Evolutionary conservation across 2,329 filamentous ascomycete species (phyloP).

Genomic region (Colletotrichum spinosum): DNA sequence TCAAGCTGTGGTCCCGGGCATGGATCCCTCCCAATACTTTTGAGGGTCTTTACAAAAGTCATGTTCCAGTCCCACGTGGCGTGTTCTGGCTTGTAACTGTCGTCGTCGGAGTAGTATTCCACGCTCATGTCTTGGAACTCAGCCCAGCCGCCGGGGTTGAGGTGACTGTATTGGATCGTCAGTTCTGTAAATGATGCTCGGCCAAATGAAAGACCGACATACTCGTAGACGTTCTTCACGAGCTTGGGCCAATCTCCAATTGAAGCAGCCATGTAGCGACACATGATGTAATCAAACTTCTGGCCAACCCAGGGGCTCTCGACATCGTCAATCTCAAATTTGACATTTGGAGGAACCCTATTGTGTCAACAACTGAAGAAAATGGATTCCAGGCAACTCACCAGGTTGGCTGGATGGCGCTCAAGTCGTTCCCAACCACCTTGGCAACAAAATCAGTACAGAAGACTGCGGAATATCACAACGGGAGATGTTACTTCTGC

Average conservation of each 20-base stretch:
- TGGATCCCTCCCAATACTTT: conserved; percentile 40
- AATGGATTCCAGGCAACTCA: not conserved
- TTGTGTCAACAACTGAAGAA: not conserved
- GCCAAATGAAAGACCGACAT: not conserved
- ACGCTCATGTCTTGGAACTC: conserved; percentile 46
- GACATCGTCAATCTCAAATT: conserved; percentile 52
- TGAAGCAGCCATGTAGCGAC: conserved; percentile 47
- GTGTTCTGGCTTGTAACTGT: conserved; percentile 40
- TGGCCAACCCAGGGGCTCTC: conserved; percentile 44
- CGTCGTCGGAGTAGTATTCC: conserved; percentile 44
- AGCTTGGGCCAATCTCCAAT: conserved; percentile 47
- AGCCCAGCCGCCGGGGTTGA: conserved; percentile 51
- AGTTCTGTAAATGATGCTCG: not conserved
- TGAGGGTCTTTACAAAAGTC: conserved; percentile 36
- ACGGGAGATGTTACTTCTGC: conserved; percentile 36
- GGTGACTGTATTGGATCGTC: conserved; percentile 41
- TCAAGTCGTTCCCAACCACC: conserved; percentile 46
- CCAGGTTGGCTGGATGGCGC: conserved; percentile 46
- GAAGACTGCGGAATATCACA: not conserved
- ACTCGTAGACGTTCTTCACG: conserved; percentile 42
- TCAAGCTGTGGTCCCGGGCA: conserved; percentile 42
- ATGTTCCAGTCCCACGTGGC: conserved; percentile 40
- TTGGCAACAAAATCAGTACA: conserved; percentile 54
- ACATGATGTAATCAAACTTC: conserved; percentile 52
- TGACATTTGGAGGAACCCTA: conserved; percentile 48